These are phyloP conservation scores for Draba incana DNA, from an alignment of 345 rosid species.

Conservation along the genomic window DNA sequence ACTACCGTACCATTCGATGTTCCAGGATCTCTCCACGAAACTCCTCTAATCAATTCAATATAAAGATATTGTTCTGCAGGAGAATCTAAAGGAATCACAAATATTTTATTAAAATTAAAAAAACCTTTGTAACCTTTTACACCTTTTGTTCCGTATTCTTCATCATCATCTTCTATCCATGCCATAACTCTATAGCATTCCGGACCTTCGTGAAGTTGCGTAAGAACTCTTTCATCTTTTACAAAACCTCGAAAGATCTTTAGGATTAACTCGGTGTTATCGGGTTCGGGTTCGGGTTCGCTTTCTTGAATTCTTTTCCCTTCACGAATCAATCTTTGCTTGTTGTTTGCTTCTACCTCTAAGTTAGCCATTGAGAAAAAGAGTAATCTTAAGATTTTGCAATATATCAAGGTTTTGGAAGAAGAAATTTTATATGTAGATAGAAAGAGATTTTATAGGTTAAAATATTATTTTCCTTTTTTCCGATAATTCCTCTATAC, in stretches of 20 bases:
- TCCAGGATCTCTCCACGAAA: neutral
- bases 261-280: conserved; percentile 4
- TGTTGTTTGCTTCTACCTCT: neutral
- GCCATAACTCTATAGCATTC: neutral
- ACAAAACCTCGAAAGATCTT: neutral
- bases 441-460: neutral
- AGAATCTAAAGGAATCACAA: conserved; percentile 19
- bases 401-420: neutral
- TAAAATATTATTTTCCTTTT: neutral
- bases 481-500: too few relatives aligned
- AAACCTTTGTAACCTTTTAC: neutral
- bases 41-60: neutral
- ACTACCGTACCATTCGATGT: conserved; percentile 19
- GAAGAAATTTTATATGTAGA: neutral
- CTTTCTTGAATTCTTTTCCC: neutral
- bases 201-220: neutral
- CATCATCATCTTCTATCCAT: neutral
- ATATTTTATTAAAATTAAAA: neutral
- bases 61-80: conserved; percentile 8
- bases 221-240: neutral
- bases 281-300: neutral
- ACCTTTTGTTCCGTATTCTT: neutral
- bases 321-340: neutral
- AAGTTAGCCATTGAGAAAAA: neutral
- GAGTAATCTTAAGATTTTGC: neutral